Evolutionary conservation across 2,329 filamentous ascomycete species (phyloP).

Genomic region (Camillea tinctor): DNA sequence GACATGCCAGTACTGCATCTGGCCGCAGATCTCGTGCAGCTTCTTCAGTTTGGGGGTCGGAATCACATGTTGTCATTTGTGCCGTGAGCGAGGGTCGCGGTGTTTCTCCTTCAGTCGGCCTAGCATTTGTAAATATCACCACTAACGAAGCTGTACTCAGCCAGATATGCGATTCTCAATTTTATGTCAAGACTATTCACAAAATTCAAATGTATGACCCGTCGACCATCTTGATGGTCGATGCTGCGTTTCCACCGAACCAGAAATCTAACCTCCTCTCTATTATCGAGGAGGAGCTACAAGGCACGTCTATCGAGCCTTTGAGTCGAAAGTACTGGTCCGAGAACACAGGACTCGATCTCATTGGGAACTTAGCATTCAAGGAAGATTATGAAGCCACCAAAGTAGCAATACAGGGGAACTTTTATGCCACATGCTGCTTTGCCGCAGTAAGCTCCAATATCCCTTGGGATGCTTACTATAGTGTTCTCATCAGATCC

Average conservation of each 20-base stretch:
- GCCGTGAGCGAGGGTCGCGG: constrained; percentile 87
- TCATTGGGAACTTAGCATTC: constrained; percentile 77
- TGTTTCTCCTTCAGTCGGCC: constrained; percentile 77
- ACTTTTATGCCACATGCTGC: constrained; percentile 81
- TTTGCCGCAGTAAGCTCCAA: constrained; percentile 70
- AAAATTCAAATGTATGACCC: constrained; percentile 82
- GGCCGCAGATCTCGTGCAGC: constrained; percentile 45
- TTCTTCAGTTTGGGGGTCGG: constrained; percentile 44
- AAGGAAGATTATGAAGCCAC: constrained; percentile 76
- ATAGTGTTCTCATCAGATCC: constrained; percentile 2
- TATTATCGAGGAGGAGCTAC: constrained; percentile 71
- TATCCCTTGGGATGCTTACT: not conserved
- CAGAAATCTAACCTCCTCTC: constrained; percentile 71
- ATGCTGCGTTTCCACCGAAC: constrained; percentile 63
- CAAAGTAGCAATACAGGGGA: constrained; percentile 76
- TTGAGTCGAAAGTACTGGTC: constrained; percentile 83
- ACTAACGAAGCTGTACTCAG: constrained; percentile 83
- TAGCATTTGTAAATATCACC: constrained; percentile 84
- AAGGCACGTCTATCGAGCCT: constrained; percentile 58
- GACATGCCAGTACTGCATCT: constrained; percentile 39
- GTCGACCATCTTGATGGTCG: constrained; percentile 75
- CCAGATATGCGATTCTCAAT: constrained; percentile 90
- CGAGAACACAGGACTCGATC: constrained; percentile 73
- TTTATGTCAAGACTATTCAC: constrained; percentile 83
- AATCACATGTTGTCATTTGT: constrained; percentile 75